Percentiles rank a stretch among this genome's conserved stretches.
These are phyloP conservation scores for Ascoidea asiatica DNA, from an alignment of 805 yeast species.

Conservation along the genomic window DNA sequence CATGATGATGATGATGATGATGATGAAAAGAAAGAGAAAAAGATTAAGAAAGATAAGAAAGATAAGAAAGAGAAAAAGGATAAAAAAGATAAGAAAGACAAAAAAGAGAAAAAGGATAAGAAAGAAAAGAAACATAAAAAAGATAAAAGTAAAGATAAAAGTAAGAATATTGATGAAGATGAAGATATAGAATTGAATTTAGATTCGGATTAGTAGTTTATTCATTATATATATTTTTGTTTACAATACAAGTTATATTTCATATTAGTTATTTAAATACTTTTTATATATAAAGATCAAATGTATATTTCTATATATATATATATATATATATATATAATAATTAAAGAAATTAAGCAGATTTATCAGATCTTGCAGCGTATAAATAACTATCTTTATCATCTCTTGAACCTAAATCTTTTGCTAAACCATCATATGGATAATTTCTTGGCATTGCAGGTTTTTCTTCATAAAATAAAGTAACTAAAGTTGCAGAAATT, in stretches of 20 bases:
- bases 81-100: slow-evolving; percentile 18
- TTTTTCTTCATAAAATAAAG: slow-evolving; percentile 45
- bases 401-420: slow-evolving; percentile 52
- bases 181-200: no score
- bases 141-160: background rate
- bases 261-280: no score
- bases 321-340: no score
- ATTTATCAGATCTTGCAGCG: slow-evolving; percentile 25
- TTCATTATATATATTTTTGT: background rate
- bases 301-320: background rate
- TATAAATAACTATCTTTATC: slow-evolving; percentile 26
- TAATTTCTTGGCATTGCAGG: slow-evolving; percentile 67
- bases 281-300: background rate
- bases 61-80: slow-evolving; percentile 15
- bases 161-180: background rate
- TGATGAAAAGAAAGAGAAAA: slow-evolving; percentile 17
- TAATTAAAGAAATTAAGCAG: background rate
- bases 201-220: no score
- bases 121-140: slow-evolving; percentile 9
- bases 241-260: no score
- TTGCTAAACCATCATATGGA: slow-evolving; percentile 66
- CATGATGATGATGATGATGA: slow-evolving; percentile 16
- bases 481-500: slow-evolving; percentile 27
- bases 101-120: slow-evolving; percentile 17
- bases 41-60: slow-evolving; percentile 16